Evolutionary conservation across 2,329 filamentous ascomycete genomes (phyloP).

Genomic region (Colletotrichum filicis): DNA sequence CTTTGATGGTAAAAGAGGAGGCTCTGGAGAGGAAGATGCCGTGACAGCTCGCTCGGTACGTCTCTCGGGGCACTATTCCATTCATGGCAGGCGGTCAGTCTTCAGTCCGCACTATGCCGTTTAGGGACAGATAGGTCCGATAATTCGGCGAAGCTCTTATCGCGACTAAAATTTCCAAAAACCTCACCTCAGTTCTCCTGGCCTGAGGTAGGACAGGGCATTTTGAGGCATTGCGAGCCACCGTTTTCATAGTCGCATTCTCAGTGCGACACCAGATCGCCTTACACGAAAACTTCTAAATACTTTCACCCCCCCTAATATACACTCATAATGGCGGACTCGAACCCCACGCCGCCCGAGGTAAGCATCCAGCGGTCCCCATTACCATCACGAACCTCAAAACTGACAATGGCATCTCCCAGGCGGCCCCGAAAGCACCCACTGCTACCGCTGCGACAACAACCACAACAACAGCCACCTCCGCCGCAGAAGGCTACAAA

Average conservation of each 20-base stretch:
- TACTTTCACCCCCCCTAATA: neutral
- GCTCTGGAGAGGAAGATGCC: neutral
- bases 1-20: neutral
- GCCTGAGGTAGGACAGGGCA: slow-evolving; percentile 4
- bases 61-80: neutral
- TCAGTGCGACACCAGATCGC: neutral
- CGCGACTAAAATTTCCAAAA: slow-evolving; percentile 35
- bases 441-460: slow-evolving; percentile 4
- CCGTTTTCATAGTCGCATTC: neutral
- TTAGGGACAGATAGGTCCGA: slow-evolving; percentile 28
- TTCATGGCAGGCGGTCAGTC: slow-evolving; percentile 12
- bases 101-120: neutral
- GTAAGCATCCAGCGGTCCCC: slow-evolving; percentile 5
- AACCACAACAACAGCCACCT: slow-evolving; percentile 41
- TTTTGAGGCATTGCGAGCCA: slow-evolving; percentile 5
- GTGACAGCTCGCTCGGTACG: neutral
- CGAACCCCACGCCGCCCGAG: slow-evolving; percentile 37
- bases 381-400: neutral
- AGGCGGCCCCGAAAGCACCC: slow-evolving; percentile 17
- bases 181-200: slow-evolving; percentile 7
- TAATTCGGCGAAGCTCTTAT: slow-evolving; percentile 35
- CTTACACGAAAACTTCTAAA: neutral
- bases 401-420: slow-evolving; percentile 12
- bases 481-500: slow-evolving; percentile 48
- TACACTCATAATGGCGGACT: slow-evolving; percentile 37